A percentile compares a stretch with the other conserved stretches of the same genome.
Conservation (phyloP, 2,329 filamentous ascomycete genomes). For the Cytospora paraplurivora region DNA sequence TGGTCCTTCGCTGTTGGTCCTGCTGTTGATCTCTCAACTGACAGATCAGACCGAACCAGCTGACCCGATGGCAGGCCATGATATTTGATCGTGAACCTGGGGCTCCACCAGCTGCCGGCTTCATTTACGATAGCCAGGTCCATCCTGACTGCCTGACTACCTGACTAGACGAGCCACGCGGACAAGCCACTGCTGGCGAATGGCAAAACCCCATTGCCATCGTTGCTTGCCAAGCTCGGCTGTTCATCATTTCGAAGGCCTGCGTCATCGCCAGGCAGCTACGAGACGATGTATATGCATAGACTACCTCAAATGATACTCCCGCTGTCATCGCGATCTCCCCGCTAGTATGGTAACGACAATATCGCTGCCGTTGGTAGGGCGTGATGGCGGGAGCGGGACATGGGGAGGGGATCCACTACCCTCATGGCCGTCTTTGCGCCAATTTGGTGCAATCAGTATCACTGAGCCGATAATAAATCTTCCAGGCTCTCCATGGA, state of each 20-base stretch:
- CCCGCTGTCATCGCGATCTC: not conserved
- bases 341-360: not conserved
- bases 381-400: not conserved
- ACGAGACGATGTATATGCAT: not conserved
- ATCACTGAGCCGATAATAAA: not conserved
- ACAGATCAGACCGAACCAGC: slow-evolving; percentile 6
- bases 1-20: not conserved
- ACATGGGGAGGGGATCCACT: not conserved
- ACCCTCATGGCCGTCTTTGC: not conserved
- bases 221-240: not conserved
- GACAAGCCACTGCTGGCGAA: not conserved
- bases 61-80: slow-evolving; percentile 18
- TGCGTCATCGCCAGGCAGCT: not conserved
- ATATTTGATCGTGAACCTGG: not conserved
- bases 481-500: slow-evolving; percentile 7
- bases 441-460: not conserved
- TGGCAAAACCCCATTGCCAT: not conserved
- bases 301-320: not conserved
- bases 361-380: not conserved
- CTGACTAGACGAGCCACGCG: not conserved
- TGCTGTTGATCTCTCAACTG: not conserved
- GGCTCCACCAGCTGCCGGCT: not conserved
- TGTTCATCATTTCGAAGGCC: not conserved
- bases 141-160: not conserved
- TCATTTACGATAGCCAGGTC: not conserved